phyloP scores from a whole-genome alignment of 495 filamentous ascomycete species.

The Neurospora discreta region DNA sequence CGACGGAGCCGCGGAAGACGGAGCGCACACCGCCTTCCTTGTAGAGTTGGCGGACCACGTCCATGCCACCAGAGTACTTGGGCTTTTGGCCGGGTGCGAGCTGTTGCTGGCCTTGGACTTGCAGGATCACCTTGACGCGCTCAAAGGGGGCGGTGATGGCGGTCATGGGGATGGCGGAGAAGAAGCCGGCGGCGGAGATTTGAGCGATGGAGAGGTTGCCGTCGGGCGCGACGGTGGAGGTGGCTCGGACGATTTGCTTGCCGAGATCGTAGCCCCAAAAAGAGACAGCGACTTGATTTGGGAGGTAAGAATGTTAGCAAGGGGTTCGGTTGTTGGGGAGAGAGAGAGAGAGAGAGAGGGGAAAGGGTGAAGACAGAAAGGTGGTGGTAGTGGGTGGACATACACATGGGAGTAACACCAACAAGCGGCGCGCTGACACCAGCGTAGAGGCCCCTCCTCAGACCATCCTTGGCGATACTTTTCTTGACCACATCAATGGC shows the following conservation, averaged over 20 bases:
- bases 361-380: background rate
- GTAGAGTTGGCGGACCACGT: constrained; percentile 95
- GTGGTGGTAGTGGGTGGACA: constrained; percentile 23
- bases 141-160: constrained; percentile 96
- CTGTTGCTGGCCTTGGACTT: constrained; percentile 89
- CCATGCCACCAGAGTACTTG: constrained; percentile 76
- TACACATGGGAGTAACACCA: constrained; percentile 98
- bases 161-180: constrained; percentile 96
- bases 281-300: constrained; percentile 72
- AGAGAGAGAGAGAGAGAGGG: background rate
- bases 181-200: constrained; percentile 88
- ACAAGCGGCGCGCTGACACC: constrained; percentile 90
- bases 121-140: constrained; percentile 95
- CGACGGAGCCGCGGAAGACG: constrained; percentile 81
- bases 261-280: constrained; percentile 99
- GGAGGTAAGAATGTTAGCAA: background rate
- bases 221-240: constrained; percentile 55
- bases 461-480: constrained; percentile 77
- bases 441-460: constrained; percentile 82
- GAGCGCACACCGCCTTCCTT: constrained; percentile 79
- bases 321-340: background rate
- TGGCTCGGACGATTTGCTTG: constrained; percentile 66
- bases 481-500: constrained; percentile 87
- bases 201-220: constrained; percentile 68
- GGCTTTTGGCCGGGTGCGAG: constrained; percentile 83